phyloP scores from a whole-genome alignment of 768 basidiomycete species.

The Lactarius vividus region DNA sequence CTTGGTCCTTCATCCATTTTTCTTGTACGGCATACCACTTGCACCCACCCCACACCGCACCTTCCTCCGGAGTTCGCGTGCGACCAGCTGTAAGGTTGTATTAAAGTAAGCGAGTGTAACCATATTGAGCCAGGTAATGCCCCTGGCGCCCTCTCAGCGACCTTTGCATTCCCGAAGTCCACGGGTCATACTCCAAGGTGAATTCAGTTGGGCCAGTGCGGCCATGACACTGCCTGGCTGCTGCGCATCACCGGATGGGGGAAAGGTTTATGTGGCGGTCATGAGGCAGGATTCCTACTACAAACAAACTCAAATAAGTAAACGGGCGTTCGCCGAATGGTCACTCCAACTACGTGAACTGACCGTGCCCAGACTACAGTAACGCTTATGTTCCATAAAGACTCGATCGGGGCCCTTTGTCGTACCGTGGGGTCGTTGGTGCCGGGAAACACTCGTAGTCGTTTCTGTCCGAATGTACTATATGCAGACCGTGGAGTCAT shows the following conservation, averaged over 20 bases:
- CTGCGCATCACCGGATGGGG: not conserved
- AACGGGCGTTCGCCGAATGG: not conserved
- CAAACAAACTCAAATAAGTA: constrained; percentile 20
- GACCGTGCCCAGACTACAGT: not conserved
- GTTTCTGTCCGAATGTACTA: constrained; percentile 1
- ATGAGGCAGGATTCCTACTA: constrained; percentile 16
- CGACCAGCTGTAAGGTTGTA: no score
- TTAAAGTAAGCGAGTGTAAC: no score
- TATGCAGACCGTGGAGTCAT: constrained; percentile 27
- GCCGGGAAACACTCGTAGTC: not conserved
- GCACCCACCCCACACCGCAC: no score
- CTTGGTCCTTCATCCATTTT: no score
- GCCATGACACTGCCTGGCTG: not conserved
- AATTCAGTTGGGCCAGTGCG: not conserved
- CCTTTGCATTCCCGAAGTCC: not conserved
- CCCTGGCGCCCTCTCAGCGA: not conserved
- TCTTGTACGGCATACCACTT: no score
- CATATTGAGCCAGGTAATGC: not conserved
- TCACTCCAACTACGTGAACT: not conserved
- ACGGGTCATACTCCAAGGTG: not conserved
- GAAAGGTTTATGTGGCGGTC: not conserved
- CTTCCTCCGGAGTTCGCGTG: no score
- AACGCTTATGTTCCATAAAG: not conserved
- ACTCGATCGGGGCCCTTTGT: not conserved
- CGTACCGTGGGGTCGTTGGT: not conserved